Evolutionary conservation across 495 filamentous ascomycete genomes (phyloP), one percentile per base, ranked within the genome.

Genomic region (Penicillium dipodomyicola): DNA sequence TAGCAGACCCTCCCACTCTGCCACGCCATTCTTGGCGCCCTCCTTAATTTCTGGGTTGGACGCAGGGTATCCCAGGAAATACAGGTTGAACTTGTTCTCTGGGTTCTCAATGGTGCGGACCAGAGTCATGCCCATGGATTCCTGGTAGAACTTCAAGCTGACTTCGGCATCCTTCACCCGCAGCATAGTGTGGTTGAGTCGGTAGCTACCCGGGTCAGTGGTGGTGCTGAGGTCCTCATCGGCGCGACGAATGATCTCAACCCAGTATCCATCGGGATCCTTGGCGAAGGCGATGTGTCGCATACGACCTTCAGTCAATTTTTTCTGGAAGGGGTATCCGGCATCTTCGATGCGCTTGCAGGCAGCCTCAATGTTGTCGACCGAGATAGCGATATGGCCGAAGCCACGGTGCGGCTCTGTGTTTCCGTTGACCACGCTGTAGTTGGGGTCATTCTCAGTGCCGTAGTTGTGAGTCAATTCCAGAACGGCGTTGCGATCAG

Each of bases 381-480:
- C 92, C 23, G 83, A 83, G 69, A 98, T 82, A 65, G 87, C 90
- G 27, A 90, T 82, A 72, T 98, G 94, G 19, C 94, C 93, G 69
- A 97, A 98, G 10, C 94, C 91, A 56, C 84, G 84, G 72, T 86
- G 73, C 0, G 91, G 93, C 54, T 96, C 91, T 19, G 79, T 84
- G 77, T 98, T 98, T 54, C 94, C 94, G 69, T 92, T 97, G 62
- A 82, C 85, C 59, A 93, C 75, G 67, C 84, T 87, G 80, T 89
- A 97, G 67, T 84, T 77, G 19, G 87, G 83, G 69, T 97, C 90
- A 56, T 80, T 80, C 74, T 97, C 94, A 15, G 92, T 97, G 65
- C 94, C 94, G 72, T 96, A 89, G 80, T 97, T 97, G 81, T 98
- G 94, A 53, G 91, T 96, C 56, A 98, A 84, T 69, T 98, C 94